Evolutionary conservation across 2,329 filamentous ascomycete species (phyloP), one percentile per base, ranked within the genome.

Genomic region (Aureobasidium melanogenum): DNA sequence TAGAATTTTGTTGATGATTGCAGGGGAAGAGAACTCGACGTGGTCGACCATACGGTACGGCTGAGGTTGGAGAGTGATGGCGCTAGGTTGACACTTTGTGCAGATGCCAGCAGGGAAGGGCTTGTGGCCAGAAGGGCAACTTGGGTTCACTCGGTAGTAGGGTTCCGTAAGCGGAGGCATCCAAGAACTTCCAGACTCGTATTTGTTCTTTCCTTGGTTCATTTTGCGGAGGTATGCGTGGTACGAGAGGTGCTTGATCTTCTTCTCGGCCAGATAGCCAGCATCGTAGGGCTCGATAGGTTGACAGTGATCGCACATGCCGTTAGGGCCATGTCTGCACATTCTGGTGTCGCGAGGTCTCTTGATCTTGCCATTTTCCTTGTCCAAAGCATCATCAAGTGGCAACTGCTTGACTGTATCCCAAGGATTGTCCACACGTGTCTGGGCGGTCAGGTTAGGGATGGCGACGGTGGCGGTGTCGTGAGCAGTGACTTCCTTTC

Each of bases 241-340:
- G 76, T 97, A 97, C 0, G 94, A 97, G 30, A 94, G 81, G 74
- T 99, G 96, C 75, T 99, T 99, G 82, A 99, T 97, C 81, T 97
- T 97, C 80, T 93, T 95, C 68, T 99, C 93, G 32, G 85, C 84
- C 19, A 99, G 82, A 69, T 97, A 97, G 61, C 86, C 86, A n/a
- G 88, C 75, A 70, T 95, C 87, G 75, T 96, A 99, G 0, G 94
- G 94, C 70, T 99, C 94, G 55, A 97, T 77, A 0, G 95, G 95
- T 84, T 96, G 96, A 77, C 94, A 99, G 76, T 97, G 95, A 76
- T 99, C 94, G 75, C 94, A 99, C 94, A 99, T 99, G 73, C 94
- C 94, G 76, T 96, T 97, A 56, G 88, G 87, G 1, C 93, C 93
- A 73, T 99, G 94, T 64, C 90, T 87, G 77, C 94, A 99, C 91